A percentile compares a stretch with the other conserved stretches of the same genome.
These are phyloP conservation scores for Phoma sp. DNA, from an alignment of 2,329 filamentous ascomycete genomes.

Conservation along the genomic window DNA sequence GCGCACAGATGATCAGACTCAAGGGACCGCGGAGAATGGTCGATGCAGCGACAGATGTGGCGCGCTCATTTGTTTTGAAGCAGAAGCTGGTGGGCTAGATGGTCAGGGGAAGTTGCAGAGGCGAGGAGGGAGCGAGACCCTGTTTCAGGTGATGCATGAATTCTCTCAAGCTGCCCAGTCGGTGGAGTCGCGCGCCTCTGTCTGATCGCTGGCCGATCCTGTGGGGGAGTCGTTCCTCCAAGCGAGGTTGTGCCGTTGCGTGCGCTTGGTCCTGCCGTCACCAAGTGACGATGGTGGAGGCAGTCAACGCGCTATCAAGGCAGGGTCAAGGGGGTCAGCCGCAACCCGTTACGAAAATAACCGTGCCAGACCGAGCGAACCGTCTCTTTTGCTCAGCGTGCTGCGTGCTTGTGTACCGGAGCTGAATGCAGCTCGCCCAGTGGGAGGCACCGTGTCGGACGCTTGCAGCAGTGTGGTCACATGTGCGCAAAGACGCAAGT, in stretches of 20 bases:
- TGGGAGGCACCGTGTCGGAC: not conserved
- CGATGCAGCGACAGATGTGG: slow-evolving; percentile 23
- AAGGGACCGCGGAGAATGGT: slow-evolving; percentile 19
- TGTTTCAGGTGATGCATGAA: slow-evolving; percentile 44
- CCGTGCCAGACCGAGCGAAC: not conserved
- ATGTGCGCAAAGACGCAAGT: not conserved
- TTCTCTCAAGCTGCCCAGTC: slow-evolving; percentile 20
- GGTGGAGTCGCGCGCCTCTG: slow-evolving; percentile 17
- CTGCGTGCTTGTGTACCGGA: slow-evolving; percentile 3
- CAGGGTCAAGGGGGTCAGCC: slow-evolving; percentile 11
- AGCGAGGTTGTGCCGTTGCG: slow-evolving; percentile 11
- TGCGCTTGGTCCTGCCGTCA: slow-evolving; percentile 4
- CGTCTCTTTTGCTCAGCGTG: slow-evolving; percentile 2
- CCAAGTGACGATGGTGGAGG: slow-evolving; percentile 8
- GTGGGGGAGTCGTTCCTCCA: slow-evolving; percentile 19
- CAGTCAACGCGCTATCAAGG: not conserved
- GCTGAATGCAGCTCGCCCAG: slow-evolving; percentile 16
- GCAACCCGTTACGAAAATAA: slow-evolving; percentile 8
- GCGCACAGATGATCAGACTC: slow-evolving; percentile 16
- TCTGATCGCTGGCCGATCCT: slow-evolving; percentile 20
- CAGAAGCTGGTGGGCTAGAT: slow-evolving; percentile 30
- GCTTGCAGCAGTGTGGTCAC: slow-evolving; percentile 13
- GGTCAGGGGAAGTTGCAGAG: slow-evolving; percentile 40
- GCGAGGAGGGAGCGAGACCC: slow-evolving; percentile 18
- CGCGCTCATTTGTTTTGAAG: slow-evolving; percentile 40